These are phyloP conservation scores for Ceratocystis cubensis DNA, from an alignment of 2,329 filamentous ascomycete genomes.

Conservation along the genomic window DNA sequence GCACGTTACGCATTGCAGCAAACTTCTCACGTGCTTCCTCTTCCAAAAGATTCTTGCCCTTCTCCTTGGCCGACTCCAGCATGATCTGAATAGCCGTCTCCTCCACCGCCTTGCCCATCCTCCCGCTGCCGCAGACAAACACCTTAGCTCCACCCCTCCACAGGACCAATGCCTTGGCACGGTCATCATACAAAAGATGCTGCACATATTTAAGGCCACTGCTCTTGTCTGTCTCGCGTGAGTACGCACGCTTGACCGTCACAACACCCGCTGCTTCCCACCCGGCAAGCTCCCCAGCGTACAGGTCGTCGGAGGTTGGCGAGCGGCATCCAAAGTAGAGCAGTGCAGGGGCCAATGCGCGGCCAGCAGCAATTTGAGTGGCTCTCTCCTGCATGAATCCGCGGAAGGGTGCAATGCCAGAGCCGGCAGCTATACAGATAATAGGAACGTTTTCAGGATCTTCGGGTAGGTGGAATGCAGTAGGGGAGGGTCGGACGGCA, in stretches of 20 bases:
- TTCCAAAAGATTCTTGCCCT: constrained; percentile 28
- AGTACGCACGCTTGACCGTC: constrained; percentile 46
- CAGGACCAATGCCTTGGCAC: constrained; percentile 29
- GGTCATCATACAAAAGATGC: constrained; percentile 31
- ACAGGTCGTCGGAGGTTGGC: constrained; percentile 38
- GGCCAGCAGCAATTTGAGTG: constrained; percentile 37
- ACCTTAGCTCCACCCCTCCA: constrained; percentile 40
- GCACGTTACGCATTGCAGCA: constrained; percentile 39
- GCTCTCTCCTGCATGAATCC: constrained; percentile 52
- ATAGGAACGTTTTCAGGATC: constrained; percentile 36
- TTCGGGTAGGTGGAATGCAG: constrained; percentile 38
- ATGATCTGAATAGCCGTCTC: constrained; percentile 30
- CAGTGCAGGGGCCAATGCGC: constrained; percentile 46
- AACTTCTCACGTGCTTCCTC: constrained; percentile 37
- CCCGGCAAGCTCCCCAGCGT: constrained; percentile 42
- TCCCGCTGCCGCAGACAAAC: constrained; percentile 52
- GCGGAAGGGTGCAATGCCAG: constrained; percentile 50
- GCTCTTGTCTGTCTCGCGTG: constrained; percentile 31
- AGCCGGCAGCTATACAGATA: constrained; percentile 40
- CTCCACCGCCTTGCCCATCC: constrained; percentile 38
- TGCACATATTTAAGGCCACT: constrained; percentile 39
- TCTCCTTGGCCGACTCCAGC: constrained; percentile 27
- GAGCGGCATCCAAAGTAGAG: constrained; percentile 53
- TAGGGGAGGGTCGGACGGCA: constrained; percentile 34
- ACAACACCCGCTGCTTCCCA: constrained; percentile 53